Percentiles rank a stretch among this genome's conserved stretches.
Evolutionary conservation across 2,329 filamentous ascomycete species (phyloP).

Genomic region (Pseudogymnoascus sp.): DNA sequence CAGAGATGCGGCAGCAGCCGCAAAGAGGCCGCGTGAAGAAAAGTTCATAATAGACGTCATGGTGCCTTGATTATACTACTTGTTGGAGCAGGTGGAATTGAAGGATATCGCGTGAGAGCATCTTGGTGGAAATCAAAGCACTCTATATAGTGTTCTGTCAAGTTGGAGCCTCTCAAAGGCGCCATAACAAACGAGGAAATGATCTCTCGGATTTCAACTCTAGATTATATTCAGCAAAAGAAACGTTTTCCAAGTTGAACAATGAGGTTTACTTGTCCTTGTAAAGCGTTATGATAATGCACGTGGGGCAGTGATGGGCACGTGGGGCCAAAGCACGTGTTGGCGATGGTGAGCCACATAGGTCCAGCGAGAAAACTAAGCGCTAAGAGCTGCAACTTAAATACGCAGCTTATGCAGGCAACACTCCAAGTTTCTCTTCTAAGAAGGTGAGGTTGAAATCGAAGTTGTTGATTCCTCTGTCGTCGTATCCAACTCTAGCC

Average conservation of each 20-base stretch:
- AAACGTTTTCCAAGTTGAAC: neutral
- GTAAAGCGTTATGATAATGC: neutral
- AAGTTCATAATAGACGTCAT: neutral
- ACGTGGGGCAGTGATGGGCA: neutral
- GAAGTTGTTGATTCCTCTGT: neutral
- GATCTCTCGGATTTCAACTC: neutral
- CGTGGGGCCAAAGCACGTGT: neutral
- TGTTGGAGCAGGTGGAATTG: neutral
- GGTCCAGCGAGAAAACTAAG: neutral
- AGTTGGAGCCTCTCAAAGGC: neutral
- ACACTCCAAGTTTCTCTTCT: neutral
- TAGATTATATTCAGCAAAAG: neutral
- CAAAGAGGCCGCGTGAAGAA: neutral
- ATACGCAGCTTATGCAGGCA: neutral
- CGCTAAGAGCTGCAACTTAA: neutral
- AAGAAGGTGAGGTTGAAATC: neutral
- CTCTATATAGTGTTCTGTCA: neutral
- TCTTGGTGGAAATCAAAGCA: neutral
- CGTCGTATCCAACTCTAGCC: neutral
- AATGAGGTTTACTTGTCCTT: neutral
- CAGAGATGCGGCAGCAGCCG: neutral
- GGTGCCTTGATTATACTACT: neutral
- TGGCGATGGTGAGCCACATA: neutral
- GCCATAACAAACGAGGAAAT: conserved; percentile 3
- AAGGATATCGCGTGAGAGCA: neutral